Base-by-base conservation (phyloP, 2,329 filamentous ascomycete species). In the Xylaria sp. region DNA sequence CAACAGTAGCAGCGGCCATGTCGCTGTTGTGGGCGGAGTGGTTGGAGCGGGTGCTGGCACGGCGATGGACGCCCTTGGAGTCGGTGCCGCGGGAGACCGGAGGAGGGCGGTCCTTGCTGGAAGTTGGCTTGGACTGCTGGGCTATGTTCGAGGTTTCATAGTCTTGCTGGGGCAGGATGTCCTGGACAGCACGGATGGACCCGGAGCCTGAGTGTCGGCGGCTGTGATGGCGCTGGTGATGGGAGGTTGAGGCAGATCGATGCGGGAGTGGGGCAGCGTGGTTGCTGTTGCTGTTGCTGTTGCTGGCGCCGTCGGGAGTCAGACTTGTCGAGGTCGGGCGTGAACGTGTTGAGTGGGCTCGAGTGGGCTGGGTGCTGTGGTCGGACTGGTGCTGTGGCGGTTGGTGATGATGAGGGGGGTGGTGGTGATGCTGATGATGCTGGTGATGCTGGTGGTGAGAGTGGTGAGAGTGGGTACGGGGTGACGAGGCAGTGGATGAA, bases 141-240 rank as follows among this genome's bases (percentile, higher is more conserved):
- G 88, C 86, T 82, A 92, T 80, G 83, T 90, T 90, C 75, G 86
- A 84, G 75, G 90, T 86, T 81, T 95, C 93, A 83, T 90, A 90
- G 81, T 96, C 92, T 79, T 90, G 85, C 76, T 91, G 89, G 63
- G 83, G 82, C 61, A 82, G 74, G 51, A 81, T 73, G 64, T 86
- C 81, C 70, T 84, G 81, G 56, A 80, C 75, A 68, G 82, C 80
- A 70, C 81, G 82, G 64, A 80, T 78, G 36, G 67, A 69, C 32
- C 57, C 78, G 42, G 69, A 64, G 36, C 60, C 82, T 42, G 82
- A 81, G 57, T 72, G 73, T 63, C 79, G 78, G 74, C 77, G 79
- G 72, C 78, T 80, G 67, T 79, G 80, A 73, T 81, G 79, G 62
- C 78, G 81, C 69, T 78, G 78, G 68, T 75, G 75, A 61, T 75